A percentile compares a stretch with the other conserved stretches of the same genome.
These are phyloP conservation scores for Syncephalastrum racemosum DNA, from an alignment of 371 early-diverging fungal genomes.

Conservation along the genomic window DNA sequence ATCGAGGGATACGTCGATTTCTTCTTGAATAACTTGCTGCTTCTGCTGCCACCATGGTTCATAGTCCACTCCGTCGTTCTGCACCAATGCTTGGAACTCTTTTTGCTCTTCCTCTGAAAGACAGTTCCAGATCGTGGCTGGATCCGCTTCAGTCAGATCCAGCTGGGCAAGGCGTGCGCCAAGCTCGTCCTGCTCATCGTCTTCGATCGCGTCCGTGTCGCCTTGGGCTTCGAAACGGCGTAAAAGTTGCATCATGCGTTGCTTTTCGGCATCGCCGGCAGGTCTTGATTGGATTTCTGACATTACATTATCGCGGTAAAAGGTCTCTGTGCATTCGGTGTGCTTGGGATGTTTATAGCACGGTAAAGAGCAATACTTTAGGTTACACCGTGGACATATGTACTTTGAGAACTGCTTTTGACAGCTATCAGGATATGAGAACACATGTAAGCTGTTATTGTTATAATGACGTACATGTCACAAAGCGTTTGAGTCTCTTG, in stretches of 20 bases:
- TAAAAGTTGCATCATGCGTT: conserved; percentile 55
- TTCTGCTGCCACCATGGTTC: conserved; percentile 44
- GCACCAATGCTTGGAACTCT: conserved; percentile 44
- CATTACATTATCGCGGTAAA: conserved; percentile 61
- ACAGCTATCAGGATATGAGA: conserved; percentile 22
- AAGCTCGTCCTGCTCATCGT: conserved; percentile 36
- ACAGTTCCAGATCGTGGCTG: conserved; percentile 52
- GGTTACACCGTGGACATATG: conserved; percentile 72
- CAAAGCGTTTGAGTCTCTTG: no score
- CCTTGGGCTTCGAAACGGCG: conserved; percentile 54
- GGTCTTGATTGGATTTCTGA: conserved; percentile 57
- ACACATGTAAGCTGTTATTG: no score
- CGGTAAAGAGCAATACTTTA: conserved; percentile 63
- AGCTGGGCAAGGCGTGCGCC: conserved; percentile 46
- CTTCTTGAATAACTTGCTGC: conserved; percentile 2
- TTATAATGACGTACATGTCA: no score
- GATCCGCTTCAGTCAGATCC: conserved; percentile 52
- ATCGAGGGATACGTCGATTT: neutral
- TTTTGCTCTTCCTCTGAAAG: conserved; percentile 52
- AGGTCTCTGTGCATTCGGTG: conserved; percentile 64
- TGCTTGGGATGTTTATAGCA: conserved; percentile 64
- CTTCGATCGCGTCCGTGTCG: conserved; percentile 17
- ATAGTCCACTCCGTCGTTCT: conserved; percentile 15
- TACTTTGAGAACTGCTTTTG: conserved; percentile 57
- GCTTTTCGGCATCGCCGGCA: conserved; percentile 39